phyloP scores from a whole-genome alignment of 2,329 filamentous ascomycete genomes.

The Aspergillus sp. region DNA sequence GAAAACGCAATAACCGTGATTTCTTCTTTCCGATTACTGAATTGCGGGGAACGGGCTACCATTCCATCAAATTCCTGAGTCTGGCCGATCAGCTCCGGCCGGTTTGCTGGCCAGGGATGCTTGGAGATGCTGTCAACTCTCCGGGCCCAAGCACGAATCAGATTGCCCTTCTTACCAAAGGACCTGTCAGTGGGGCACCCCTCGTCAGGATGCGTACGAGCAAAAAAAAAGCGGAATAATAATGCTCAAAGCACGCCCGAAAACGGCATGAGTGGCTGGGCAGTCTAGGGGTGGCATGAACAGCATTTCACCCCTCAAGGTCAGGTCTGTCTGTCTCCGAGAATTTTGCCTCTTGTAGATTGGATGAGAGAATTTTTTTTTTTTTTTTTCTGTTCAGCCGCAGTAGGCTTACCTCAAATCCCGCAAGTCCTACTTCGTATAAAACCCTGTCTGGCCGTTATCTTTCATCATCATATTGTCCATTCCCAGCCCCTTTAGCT shows the following conservation, averaged over 20 bases:
- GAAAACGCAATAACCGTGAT: not conserved
- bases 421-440: not conserved
- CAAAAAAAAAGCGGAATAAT: not conserved
- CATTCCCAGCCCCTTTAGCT: not conserved
- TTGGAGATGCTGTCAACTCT: not conserved
- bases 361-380: not conserved
- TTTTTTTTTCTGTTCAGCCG: not conserved
- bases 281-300: not conserved
- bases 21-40: not conserved
- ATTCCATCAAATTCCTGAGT: not conserved
- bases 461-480: not conserved
- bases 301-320: not conserved
- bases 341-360: no score
- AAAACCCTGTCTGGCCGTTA: not conserved
- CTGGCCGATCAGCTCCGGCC: not conserved
- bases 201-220: not conserved
- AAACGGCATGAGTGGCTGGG: not conserved
- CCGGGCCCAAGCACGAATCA: conserved; percentile 1
- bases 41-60: not conserved
- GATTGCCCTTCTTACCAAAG: not conserved
- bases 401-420: not conserved
- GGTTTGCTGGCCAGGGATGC: not conserved
- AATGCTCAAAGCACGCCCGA: not conserved
- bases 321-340: not conserved
- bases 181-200: conserved; percentile 1